Conservation (phyloP, 768 basidiomycete genomes). For the Albatrellus ellisii region DNA sequence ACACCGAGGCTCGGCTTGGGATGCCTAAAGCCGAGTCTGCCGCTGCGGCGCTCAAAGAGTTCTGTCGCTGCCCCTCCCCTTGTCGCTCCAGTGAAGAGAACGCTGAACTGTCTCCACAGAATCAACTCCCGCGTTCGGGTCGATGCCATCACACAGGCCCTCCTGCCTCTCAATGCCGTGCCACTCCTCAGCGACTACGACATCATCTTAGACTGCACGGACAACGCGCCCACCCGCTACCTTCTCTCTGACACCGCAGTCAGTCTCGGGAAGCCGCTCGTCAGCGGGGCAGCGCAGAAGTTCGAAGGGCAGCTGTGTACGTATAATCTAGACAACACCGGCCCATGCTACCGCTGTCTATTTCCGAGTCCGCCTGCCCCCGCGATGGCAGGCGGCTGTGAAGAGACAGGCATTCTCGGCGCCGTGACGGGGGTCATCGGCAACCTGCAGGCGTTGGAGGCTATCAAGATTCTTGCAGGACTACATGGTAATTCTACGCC, state of each 20-base stretch:
- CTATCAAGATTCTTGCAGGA: conserved; percentile 66
- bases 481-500: conserved; percentile 36
- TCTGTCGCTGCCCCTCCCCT: conserved; percentile 8
- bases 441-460: conserved; percentile 78
- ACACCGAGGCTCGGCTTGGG: conserved; percentile 58
- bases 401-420: conserved; percentile 81
- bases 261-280: conserved; percentile 61
- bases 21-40: conserved; percentile 77
- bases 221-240: conserved; percentile 87
- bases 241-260: conserved; percentile 83
- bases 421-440: conserved; percentile 85
- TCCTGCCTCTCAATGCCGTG: conserved; percentile 54
- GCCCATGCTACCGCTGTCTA: conserved; percentile 91
- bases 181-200: conserved; percentile 48
- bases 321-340: conserved; percentile 53
- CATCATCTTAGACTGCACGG: conserved; percentile 87
- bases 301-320: conserved; percentile 72
- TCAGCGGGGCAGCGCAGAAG: conserved; percentile 86
- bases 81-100: neutral
- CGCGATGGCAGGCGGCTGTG: conserved; percentile 61
- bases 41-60: conserved; percentile 55
- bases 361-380: conserved; percentile 71
- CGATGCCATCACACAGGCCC: conserved; percentile 36
- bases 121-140: conserved; percentile 61
- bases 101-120: conserved; percentile 26